Conservation (phyloP, 2,329 filamentous ascomycete species). For the Cordyceps fumosorosea region DNA sequence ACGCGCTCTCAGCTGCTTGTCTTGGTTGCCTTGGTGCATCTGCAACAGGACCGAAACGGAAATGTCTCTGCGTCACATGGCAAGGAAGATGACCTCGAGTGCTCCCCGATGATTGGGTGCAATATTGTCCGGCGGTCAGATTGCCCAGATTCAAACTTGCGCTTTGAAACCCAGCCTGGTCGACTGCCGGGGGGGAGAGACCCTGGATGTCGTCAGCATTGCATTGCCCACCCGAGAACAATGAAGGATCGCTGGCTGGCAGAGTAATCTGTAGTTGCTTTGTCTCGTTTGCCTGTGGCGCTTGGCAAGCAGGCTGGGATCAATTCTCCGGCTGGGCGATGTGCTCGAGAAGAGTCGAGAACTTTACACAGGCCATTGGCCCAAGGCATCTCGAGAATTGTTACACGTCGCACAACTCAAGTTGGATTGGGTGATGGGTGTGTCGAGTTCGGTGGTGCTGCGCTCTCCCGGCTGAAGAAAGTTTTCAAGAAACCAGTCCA, state of each 20-base stretch:
- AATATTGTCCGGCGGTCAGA: neutral
- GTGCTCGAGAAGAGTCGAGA: no score
- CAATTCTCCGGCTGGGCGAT: neutral
- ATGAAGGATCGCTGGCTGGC: no score
- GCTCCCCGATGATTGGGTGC: neutral
- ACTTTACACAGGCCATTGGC: no score
- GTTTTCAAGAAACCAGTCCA: neutral
- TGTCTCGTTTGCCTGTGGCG: neutral
- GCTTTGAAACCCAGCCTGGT: no score
- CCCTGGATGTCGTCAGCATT: no score
- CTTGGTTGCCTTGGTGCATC: constrained; percentile 1
- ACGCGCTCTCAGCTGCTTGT: neutral
- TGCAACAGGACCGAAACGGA: constrained; percentile 6
- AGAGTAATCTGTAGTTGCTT: neutral
- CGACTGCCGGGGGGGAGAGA: no score
- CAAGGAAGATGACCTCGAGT: neutral
- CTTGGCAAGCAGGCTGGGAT: neutral
- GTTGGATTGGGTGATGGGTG: neutral
- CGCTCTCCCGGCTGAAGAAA: constrained; percentile 1
- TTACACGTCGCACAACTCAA: no score
- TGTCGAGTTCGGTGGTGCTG: constrained; percentile 4
- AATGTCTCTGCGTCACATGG: constrained; percentile 9
- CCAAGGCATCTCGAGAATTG: no score
- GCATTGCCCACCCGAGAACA: no score
- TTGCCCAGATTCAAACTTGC: no score